Conservation (phyloP, 257 asterid species). For the Fraxinus anomala region DNA sequence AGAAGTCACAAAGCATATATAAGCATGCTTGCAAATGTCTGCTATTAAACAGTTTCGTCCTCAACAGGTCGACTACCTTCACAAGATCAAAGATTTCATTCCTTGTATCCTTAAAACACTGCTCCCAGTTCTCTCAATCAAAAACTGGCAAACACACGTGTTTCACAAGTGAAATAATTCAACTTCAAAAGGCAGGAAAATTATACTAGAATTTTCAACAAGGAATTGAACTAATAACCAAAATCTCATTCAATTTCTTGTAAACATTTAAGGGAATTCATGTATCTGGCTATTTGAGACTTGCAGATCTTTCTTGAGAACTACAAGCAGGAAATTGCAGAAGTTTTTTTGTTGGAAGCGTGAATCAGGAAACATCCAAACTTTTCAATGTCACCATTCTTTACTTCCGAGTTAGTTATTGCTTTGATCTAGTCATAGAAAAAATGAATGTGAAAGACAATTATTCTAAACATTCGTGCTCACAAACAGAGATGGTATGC, state of each 20-base stretch:
- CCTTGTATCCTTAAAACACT: neutral
- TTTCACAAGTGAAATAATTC: neutral
- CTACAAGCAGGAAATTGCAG: constrained; percentile 10
- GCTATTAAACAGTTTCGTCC: neutral
- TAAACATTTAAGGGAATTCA: neutral
- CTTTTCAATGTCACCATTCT: neutral
- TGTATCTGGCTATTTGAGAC: constrained; percentile 1
- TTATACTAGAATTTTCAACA: neutral
- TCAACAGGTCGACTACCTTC: neutral
- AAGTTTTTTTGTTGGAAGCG: neutral
- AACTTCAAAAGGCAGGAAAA: neutral
- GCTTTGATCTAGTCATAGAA: neutral
- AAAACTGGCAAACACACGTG: neutral
- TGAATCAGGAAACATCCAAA: constrained; percentile 1
- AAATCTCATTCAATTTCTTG: neutral
- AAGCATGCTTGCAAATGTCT: neutral
- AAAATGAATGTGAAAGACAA: neutral
- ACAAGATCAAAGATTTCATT: neutral
- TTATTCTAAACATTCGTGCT: neutral
- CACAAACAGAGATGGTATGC: neutral
- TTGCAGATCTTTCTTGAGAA: neutral
- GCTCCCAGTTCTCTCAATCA: neutral
- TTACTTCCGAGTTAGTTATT: neutral
- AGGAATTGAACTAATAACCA: neutral
- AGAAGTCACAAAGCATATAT: neutral